Conservation (phyloP, 495 filamentous ascomycete genomes). For the Cetradonia linearis region DNA sequence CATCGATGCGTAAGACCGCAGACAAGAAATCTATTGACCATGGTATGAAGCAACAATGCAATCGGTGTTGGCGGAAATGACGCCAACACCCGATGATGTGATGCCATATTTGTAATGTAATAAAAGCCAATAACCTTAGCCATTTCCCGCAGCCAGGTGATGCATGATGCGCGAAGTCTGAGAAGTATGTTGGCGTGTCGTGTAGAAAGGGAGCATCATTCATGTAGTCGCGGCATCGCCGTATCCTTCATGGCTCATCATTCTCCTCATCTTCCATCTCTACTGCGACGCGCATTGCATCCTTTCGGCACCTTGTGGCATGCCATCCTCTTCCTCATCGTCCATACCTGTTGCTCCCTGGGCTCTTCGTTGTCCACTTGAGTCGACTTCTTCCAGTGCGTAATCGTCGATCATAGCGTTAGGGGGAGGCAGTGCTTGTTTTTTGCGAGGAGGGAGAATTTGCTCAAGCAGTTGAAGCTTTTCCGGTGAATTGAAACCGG, state of each 20-base stretch:
- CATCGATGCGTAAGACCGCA: constrained; percentile 1
- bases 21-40: constrained; percentile 13
- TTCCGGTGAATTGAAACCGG: constrained; percentile 40
- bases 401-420: constrained; percentile 90
- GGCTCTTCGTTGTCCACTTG: constrained; percentile 58
- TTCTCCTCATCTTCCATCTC: constrained; percentile 21
- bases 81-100: not conserved
- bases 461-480: constrained; percentile 55
- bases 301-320: constrained; percentile 73
- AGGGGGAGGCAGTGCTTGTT: constrained; percentile 50
- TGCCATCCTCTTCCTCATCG: constrained; percentile 66
- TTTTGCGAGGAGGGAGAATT: constrained; percentile 63
- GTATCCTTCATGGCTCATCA: constrained; percentile 14
- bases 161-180: constrained; percentile 1
- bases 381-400: constrained; percentile 71
- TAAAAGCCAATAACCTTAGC: not conserved
- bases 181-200: not conserved
- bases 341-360: constrained; percentile 61
- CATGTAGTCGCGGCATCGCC: constrained; percentile 6
- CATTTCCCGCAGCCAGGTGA: constrained; percentile 10
- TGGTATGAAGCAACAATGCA: constrained; percentile 8
- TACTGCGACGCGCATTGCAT: constrained; percentile 99
- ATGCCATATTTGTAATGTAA: not conserved
- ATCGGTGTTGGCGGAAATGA: constrained; percentile 2
- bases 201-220: not conserved